Evolutionary conservation across 805 yeast species (phyloP).

Genomic region (Suhomyces sp.): DNA sequence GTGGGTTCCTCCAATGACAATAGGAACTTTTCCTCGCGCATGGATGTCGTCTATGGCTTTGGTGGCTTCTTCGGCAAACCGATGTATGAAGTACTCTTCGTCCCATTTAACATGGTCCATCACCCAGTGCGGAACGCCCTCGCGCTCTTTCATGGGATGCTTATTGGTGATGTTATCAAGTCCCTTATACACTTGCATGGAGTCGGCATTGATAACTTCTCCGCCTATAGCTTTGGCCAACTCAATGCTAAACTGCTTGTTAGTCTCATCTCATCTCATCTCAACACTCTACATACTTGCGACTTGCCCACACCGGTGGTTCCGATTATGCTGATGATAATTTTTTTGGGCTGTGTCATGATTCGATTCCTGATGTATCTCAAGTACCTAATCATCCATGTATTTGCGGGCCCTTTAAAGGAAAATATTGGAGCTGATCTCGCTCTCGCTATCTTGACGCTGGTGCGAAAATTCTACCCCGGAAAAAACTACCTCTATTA

Average conservation of each 20-base stretch:
- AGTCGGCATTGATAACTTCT: conserved; percentile 91
- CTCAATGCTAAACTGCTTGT: conserved; percentile 61
- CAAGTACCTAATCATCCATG: conserved; percentile 6
- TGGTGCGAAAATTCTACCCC: conserved; percentile 1
- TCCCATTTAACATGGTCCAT: conserved; percentile 82
- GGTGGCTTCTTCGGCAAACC: conserved; percentile 72
- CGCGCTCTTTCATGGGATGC: conserved; percentile 78
- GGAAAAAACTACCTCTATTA: not conserved
- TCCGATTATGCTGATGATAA: conserved; percentile 70
- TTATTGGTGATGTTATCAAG: conserved; percentile 83
- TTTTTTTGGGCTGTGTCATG: conserved; percentile 33
- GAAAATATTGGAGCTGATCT: not conserved
- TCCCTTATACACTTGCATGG: conserved; percentile 89
- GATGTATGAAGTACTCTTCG: conserved; percentile 76
- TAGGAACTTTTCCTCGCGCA: conserved; percentile 68
- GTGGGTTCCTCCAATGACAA: conserved; percentile 94
- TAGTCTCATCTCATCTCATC: conserved; percentile 1
- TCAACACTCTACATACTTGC: conserved; percentile 40
- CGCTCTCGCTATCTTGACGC: not conserved
- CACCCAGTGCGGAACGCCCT: conserved; percentile 78
- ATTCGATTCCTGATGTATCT: conserved; percentile 20
- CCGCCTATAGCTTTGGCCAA: conserved; percentile 76
- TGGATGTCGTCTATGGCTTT: conserved; percentile 63
- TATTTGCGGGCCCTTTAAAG: not conserved
- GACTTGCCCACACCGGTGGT: conserved; percentile 98